phyloP scores from a whole-genome alignment of 108 stramenopile genomes.

The Skeletonema marinoi region DNA sequence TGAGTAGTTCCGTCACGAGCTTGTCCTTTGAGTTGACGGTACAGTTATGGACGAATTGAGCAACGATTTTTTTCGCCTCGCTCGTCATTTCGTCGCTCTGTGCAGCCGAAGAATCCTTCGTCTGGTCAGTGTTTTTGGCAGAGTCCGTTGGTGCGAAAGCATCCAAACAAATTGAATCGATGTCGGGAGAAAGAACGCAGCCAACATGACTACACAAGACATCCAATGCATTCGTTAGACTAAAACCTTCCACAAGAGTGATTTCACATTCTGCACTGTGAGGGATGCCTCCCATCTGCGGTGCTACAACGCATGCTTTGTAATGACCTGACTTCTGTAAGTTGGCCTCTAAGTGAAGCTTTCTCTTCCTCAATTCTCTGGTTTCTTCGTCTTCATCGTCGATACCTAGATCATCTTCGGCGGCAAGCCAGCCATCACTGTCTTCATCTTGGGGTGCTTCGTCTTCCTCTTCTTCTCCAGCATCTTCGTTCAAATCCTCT shows the following conservation, averaged over 20 bases:
- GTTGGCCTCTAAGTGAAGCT: conserved; percentile 44
- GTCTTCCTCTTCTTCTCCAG: conserved; percentile 69
- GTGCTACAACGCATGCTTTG: conserved; percentile 64
- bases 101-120: conserved; percentile 17
- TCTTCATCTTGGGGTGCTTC: conserved; percentile 53
- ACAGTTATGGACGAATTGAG: conserved; percentile 70
- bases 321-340: conserved; percentile 12
- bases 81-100: conserved; percentile 42
- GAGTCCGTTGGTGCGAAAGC: conserved; percentile 60
- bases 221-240: conserved; percentile 31
- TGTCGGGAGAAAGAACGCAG: conserved; percentile 27
- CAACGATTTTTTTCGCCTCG: conserved; percentile 60
- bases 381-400: conserved; percentile 79
- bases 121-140: conserved; percentile 26
- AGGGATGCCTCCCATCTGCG: conserved; percentile 55
- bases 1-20: conserved; percentile 73
- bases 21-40: conserved; percentile 74
- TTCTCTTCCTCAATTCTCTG: conserved; percentile 62
- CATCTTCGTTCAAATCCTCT: conserved; percentile 72
- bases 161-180: conserved; percentile 55
- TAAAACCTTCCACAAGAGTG: conserved; percentile 30
- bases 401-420: conserved; percentile 69
- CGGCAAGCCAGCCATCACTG: conserved; percentile 83
- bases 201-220: conserved; percentile 21
- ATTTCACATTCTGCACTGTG: conserved; percentile 27